Conservation (phyloP, 768 basidiomycete genomes). For the Agaricus bisporus region DNA sequence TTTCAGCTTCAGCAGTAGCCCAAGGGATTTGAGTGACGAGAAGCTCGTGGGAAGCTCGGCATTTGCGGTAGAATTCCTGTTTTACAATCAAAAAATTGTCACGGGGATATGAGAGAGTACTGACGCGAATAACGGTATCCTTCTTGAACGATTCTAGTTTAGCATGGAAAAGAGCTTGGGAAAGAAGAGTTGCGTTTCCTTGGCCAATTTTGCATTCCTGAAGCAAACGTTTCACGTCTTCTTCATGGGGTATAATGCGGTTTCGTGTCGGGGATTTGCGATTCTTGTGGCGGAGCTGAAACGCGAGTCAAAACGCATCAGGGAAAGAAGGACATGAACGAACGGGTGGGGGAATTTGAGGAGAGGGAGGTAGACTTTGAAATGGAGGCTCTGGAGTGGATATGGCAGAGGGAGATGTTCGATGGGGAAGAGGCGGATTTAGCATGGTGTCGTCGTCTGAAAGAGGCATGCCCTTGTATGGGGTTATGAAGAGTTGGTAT, state of each 20-base stretch:
- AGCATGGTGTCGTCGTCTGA: conserved; percentile 79
- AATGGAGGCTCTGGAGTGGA: conserved; percentile 21
- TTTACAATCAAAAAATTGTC: not conserved
- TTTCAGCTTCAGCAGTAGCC: conserved; percentile 80
- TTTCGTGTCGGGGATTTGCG: conserved; percentile 33
- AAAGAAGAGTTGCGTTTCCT: conserved; percentile 73
- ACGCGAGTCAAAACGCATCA: not conserved
- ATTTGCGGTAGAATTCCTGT: conserved; percentile 81
- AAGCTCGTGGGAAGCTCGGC: conserved; percentile 76
- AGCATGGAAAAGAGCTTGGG: conserved; percentile 63
- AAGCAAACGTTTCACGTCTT: conserved; percentile 77
- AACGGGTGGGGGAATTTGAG: conserved; percentile 17
- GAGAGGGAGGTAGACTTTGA: conserved; percentile 16
- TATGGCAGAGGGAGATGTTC: conserved; percentile 26
- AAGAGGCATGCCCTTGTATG: conserved; percentile 61
- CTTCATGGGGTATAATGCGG: conserved; percentile 62
- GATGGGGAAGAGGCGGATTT: conserved; percentile 48
- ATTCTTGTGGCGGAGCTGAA: conserved; percentile 22
- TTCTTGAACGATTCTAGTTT: conserved; percentile 64
- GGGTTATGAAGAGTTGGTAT: not conserved
- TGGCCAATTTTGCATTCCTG: conserved; percentile 82
- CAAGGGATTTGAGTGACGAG: conserved; percentile 86
- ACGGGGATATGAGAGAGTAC: conserved; percentile 15
- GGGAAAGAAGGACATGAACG: conserved; percentile 3
- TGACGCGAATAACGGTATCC: conserved; percentile 62